Evolutionary conservation across 1,139 yeast genomes (phyloP).

Genomic region (Pichia sp.): DNA sequence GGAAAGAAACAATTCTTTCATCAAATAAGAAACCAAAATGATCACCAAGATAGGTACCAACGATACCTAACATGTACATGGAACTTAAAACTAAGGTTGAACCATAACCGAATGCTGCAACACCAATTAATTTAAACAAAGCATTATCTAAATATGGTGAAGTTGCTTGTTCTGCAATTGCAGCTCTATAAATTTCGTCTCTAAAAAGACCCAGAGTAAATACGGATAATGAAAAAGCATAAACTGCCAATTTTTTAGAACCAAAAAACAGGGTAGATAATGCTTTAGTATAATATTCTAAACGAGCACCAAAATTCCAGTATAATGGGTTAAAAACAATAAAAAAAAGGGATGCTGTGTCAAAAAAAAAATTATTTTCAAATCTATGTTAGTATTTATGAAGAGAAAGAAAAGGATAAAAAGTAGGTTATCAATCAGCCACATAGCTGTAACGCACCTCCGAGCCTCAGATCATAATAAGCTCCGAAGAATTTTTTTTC

Average conservation of each 20-base stretch:
- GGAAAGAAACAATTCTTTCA: conserved; percentile 87
- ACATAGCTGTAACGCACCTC: too few species aligned
- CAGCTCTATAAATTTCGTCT: conserved; percentile 68
- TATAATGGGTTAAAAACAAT: conserved; percentile 90
- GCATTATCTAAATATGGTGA: conserved; percentile 36
- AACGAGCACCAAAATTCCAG: conserved; percentile 90
- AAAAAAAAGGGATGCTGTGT: conserved; percentile 37
- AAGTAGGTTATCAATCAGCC: background rate
- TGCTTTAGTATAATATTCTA: conserved; percentile 70
- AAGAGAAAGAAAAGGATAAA: background rate
- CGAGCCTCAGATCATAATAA: background rate
- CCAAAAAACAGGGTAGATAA: conserved; percentile 70
- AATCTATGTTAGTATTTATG: background rate
- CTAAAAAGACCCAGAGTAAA: conserved; percentile 79
- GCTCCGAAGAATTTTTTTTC: too few species aligned
- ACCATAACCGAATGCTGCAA: conserved; percentile 53
- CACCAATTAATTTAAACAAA: conserved; percentile 41
- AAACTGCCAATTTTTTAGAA: conserved; percentile 72
- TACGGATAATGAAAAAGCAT: conserved; percentile 71
- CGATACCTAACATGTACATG: conserved; percentile 92
- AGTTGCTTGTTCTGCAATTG: conserved; percentile 52
- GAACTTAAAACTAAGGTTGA: conserved; percentile 74
- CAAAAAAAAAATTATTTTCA: background rate
- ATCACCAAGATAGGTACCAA: conserved; percentile 96
- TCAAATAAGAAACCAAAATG: conserved; percentile 94